Evolutionary conservation across 2,329 filamentous ascomycete species (phyloP), one percentile per base, ranked within the genome.

Genomic region (Ploettnerulaceae sp.): DNA sequence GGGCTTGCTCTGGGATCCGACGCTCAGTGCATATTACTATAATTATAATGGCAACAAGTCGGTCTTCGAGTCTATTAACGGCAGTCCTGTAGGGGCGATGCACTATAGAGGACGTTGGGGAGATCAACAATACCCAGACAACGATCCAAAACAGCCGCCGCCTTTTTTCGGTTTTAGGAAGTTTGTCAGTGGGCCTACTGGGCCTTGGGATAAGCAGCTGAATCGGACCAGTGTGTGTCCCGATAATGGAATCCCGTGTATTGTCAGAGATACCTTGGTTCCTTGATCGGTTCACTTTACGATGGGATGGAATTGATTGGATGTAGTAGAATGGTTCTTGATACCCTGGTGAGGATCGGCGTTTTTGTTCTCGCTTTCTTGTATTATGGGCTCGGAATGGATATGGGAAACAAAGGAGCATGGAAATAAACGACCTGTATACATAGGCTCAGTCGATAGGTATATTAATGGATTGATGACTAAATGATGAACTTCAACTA

Each of bases 41-140:
- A 69, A 62, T 11, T 83, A 73, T 59, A 65, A 76, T 41, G 56
- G 63, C 24, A 49, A 48, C 0, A 0, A 17, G 11, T 28, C 14
- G 41, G 36, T 25, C 9, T 63, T 64, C 18, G 25, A 44, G 2
- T 47, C 54, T 4, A 52, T 58, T n/a, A 51, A 59, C 25, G 51
- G 45, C 7, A 68, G 65, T 35, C 79, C 81, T 0, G 66, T 74
- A 2, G 69, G 68, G 11, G 83, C 73, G 66, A 66, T 85, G 50
- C 59, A 71, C 29, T 85, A 73, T 58, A 65, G 65, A 20, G 82
- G 81, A 0, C 64, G 66, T 24, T 86, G 81, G 81, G 82, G 81
- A 2, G 80, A 85, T 56, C 62, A 76, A 50, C 70, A 77, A 56
- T 77, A 81, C 45, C 71, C 74, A 0, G 65, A 69, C 2, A 64